Percentiles rank a stretch among this genome's conserved stretches.
Conservation (phyloP, 2,329 filamentous ascomycete genomes). For the Graphium sp. region DNA sequence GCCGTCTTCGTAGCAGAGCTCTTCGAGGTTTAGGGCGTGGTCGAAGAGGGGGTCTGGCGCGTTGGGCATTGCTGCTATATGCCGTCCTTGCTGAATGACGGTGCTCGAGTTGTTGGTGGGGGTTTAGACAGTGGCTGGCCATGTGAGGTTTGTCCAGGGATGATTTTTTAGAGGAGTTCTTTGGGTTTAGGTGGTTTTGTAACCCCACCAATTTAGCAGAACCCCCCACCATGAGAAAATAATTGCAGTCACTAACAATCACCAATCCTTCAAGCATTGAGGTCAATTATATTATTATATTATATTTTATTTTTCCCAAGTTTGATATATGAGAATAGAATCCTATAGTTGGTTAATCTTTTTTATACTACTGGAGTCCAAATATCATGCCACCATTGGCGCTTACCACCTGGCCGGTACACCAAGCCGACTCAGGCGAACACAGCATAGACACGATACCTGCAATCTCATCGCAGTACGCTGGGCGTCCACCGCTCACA, state of each 20-base stretch:
- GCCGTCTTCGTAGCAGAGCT: conserved; percentile 66
- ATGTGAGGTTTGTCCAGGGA: too few species aligned
- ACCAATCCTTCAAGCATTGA: too few species aligned
- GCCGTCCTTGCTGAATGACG: too few species aligned
- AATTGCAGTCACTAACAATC: too few species aligned
- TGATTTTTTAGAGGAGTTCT: too few species aligned
- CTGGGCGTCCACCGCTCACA: conserved; percentile 8
- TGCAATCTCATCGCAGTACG: conserved; percentile 8
- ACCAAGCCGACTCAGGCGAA: conserved; percentile 55
- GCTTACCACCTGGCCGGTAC: conserved; percentile 63
- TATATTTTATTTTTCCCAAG: neutral
- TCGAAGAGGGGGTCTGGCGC: conserved; percentile 31
- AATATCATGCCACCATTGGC: conserved; percentile 59
- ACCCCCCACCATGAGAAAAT: too few species aligned
- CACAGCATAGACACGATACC: conserved; percentile 14
- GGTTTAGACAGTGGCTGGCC: too few species aligned
- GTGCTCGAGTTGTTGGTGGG: too few species aligned
- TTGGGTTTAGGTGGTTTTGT: too few species aligned
- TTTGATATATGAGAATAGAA: neutral
- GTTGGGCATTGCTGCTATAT: too few species aligned
- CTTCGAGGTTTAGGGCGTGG: conserved; percentile 41
- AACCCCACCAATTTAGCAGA: too few species aligned
- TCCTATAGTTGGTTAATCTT: neutral
- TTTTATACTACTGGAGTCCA: conserved; percentile 11
- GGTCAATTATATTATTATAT: conserved; percentile 2